Evolutionary conservation across 352 stramenopile genomes (phyloP).

Genomic region (Phytopythium litorale): DNA sequence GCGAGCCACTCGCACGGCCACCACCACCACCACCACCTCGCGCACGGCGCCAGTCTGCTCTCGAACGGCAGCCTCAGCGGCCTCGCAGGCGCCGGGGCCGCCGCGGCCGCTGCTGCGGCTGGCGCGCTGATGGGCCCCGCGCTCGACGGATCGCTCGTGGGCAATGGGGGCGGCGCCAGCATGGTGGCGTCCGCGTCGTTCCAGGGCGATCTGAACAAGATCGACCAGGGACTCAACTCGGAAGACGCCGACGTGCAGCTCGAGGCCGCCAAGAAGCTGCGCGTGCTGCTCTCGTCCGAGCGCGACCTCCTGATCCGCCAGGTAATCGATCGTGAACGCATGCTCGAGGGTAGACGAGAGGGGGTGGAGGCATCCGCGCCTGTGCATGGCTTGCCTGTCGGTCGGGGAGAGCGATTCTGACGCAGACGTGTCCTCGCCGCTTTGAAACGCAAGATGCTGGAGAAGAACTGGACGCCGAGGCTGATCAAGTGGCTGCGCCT

Average conservation of each 20-base stretch:
- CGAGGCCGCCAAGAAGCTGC: conserved; percentile 84
- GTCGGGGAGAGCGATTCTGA: neutral
- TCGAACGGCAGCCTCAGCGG: conserved; percentile 42
- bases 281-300: conserved; percentile 79
- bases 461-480: conserved; percentile 87
- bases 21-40: conserved; percentile 49
- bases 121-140: conserved; percentile 20
- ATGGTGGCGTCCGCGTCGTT: conserved; percentile 56
- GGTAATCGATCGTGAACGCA: conserved; percentile 26
- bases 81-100: conserved; percentile 15
- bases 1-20: conserved; percentile 45
- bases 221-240: conserved; percentile 74
- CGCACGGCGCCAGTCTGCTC: conserved; percentile 38
- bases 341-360: neutral
- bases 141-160: conserved; percentile 25
- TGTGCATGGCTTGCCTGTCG: neutral
- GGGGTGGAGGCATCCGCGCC: neutral
- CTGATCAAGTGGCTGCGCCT: conserved; percentile 84
- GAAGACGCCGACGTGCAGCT: conserved; percentile 81
- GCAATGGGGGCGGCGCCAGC: conserved; percentile 13
- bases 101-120: conserved; percentile 7
- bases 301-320: conserved; percentile 83
- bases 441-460: conserved; percentile 56
- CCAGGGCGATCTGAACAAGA: conserved; percentile 80
- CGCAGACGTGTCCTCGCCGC: neutral